Evolutionary conservation across 1,139 yeast genomes (phyloP), one percentile per base, ranked within the genome.

Genomic region (Keqinozyma sinolaborantium): DNA sequence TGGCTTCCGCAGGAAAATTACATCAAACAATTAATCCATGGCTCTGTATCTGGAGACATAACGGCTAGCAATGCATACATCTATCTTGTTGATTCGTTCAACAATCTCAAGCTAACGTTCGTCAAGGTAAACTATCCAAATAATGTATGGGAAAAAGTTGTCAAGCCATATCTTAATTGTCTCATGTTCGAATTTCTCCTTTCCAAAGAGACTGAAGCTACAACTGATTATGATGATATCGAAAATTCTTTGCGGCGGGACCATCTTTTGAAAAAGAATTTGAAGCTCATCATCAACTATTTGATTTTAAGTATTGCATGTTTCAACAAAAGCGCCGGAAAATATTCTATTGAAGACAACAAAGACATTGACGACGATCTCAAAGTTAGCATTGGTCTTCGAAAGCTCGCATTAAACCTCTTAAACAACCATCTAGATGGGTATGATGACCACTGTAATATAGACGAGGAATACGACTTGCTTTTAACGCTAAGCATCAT

Each of bases 401-500:
- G 75, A n/a, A 69, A 68, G 38, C 42, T 62, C 16, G 58, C 61
- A 23, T 54, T 64, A 7, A 55, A 50, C 24, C 50, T 64, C 13
- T 42, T 68, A n/a, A 64, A 65, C 40, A 53, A 48, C 33, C 74
- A 68, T 44, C 47, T 68, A 29, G 74, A 68, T 45, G 69, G 65
- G 35, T 66, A 63, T 35, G 73, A 66, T 36, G 58, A 49, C 26
- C 53, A 60, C 34, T 45, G 51, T 12, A 41, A 40, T n/a, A 30
- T 38, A 33, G 40, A 40, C 7, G 40, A 41, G 12, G 53, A 51
- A 19, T 56, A 57, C 29, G 57, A 57, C 30, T 47, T 50, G 12
- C 34, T 46, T n/a, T 35, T 60, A 20, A 34, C 60, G 11, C 31
- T 68, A 5, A 58, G 62, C 5, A 50, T 69, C 4, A 45, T 64